Conservation (phyloP, 2,329 filamentous ascomycete genomes). For the Colletotrichum cereale region DNA sequence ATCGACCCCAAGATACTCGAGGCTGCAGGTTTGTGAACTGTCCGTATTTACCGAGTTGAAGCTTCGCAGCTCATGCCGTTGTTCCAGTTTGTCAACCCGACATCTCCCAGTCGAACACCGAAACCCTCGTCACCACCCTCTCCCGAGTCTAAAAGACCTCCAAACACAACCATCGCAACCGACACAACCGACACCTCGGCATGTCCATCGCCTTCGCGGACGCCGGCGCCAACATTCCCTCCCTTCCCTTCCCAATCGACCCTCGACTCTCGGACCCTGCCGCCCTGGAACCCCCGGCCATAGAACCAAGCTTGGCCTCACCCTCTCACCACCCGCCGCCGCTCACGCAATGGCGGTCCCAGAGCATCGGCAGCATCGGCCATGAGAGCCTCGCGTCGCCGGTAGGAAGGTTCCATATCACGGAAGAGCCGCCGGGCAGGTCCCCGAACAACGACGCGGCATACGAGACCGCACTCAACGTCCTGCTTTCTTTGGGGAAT, state of each 20-base stretch:
- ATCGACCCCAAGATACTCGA: constrained; percentile 30
- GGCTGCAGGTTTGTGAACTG: constrained; percentile 40
- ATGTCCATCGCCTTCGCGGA: background rate
- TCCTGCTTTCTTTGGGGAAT: constrained; percentile 50
- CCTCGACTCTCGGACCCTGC: background rate
- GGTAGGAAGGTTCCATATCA: constrained; percentile 9
- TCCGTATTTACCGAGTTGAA: background rate
- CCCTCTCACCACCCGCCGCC: background rate
- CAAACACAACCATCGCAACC: background rate
- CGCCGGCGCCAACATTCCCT: background rate
- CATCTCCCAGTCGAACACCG: background rate
- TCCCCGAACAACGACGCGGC: constrained; percentile 24
- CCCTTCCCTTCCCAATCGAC: constrained; percentile 17
- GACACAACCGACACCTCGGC: background rate
- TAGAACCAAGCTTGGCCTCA: constrained; percentile 16
- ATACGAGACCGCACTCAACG: constrained; percentile 52
- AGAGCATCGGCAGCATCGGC: constrained; percentile 17
- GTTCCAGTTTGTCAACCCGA: constrained; percentile 35
- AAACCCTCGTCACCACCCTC: background rate
- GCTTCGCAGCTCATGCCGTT: background rate
- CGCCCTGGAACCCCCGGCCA: constrained; percentile 9
- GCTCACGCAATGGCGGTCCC: constrained; percentile 15
- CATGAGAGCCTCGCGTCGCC: constrained; percentile 22
- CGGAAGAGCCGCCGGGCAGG: background rate
- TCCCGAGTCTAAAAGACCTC: background rate